phyloP scores from a whole-genome alignment of 2,329 filamentous ascomycete genomes.

The Torrubiellomyces zombiae region DNA sequence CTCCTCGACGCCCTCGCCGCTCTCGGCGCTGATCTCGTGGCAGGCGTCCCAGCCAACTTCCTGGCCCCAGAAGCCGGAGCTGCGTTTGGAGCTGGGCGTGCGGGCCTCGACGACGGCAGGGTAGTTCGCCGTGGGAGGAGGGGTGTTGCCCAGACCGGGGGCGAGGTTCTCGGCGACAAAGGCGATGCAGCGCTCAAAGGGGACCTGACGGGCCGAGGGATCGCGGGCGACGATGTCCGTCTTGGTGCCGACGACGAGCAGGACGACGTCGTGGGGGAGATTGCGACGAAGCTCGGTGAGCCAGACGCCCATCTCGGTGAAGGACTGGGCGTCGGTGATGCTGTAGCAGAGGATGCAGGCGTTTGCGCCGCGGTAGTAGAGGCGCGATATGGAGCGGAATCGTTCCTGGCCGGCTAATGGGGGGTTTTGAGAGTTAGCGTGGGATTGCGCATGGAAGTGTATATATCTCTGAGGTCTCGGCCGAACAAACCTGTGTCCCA shows the following conservation, averaged over 20 bases:
- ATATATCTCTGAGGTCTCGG: too few species aligned
- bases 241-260: slow-evolving; percentile 93
- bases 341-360: slow-evolving; percentile 90
- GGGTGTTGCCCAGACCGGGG: slow-evolving; percentile 49
- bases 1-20: slow-evolving; percentile 89
- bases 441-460: too few species aligned
- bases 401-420: slow-evolving; percentile 67
- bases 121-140: slow-evolving; percentile 41
- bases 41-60: slow-evolving; percentile 94
- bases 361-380: slow-evolving; percentile 93
- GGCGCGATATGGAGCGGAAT: slow-evolving; percentile 81
- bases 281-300: slow-evolving; percentile 70
- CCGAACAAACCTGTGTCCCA: slow-evolving; percentile 76
- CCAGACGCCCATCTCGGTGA: slow-evolving; percentile 87
- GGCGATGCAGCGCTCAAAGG: slow-evolving; percentile 88
- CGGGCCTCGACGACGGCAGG: slow-evolving; percentile 30
- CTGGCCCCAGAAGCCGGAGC: slow-evolving; percentile 73
- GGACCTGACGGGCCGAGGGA: slow-evolving; percentile 62
- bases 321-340: slow-evolving; percentile 74
- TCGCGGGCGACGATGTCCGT: slow-evolving; percentile 80
- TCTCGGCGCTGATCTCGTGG: slow-evolving; percentile 90
- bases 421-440: too few species aligned
- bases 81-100: slow-evolving; percentile 46
- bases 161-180: slow-evolving; percentile 88
- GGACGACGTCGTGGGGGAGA: slow-evolving; percentile 59